A percentile compares a stretch with the other conserved stretches of the same genome.
These are phyloP conservation scores for Chytriomyces confervae DNA, from an alignment of 192 early-diverging fungal genomes.

Conservation along the genomic window DNA sequence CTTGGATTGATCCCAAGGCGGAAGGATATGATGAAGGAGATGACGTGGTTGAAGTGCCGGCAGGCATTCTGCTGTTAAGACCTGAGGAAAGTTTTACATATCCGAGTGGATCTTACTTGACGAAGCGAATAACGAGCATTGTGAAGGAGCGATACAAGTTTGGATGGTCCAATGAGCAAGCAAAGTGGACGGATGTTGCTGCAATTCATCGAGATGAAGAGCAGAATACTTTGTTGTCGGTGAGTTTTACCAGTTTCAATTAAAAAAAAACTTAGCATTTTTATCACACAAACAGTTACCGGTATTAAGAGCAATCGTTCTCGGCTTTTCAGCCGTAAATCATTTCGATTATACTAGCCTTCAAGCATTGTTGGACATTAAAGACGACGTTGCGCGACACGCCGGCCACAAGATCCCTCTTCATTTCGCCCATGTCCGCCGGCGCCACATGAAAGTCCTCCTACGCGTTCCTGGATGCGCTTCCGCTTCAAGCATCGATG, in stretches of 20 bases:
- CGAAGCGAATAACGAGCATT: conserved; percentile 33
- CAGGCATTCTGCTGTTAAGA: conserved; percentile 74
- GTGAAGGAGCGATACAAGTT: conserved; percentile 35
- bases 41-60: conserved; percentile 42
- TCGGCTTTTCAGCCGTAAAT: conserved; percentile 83
- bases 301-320: conserved; percentile 70
- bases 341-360: conserved; percentile 80
- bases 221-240: background rate
- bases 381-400: conserved; percentile 61
- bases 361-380: conserved; percentile 73
- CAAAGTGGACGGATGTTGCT: conserved; percentile 40
- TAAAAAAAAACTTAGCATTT: background rate
- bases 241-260: too few relatives aligned
- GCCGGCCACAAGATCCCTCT: conserved; percentile 54
- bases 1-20: conserved; percentile 38
- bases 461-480: background rate
- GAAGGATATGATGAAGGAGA: conserved; percentile 9
- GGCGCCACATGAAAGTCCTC: conserved; percentile 25
- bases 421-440: conserved; percentile 59
- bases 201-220: background rate
- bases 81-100: conserved; percentile 71
- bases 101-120: conserved; percentile 68
- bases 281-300: conserved; percentile 15
- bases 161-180: conserved; percentile 44
- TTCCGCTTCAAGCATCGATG: conserved; percentile 10